Evolutionary conservation across 257 asterid species (phyloP), one percentile per base, ranked within the genome.

Genomic region (Fraxinus americana): DNA sequence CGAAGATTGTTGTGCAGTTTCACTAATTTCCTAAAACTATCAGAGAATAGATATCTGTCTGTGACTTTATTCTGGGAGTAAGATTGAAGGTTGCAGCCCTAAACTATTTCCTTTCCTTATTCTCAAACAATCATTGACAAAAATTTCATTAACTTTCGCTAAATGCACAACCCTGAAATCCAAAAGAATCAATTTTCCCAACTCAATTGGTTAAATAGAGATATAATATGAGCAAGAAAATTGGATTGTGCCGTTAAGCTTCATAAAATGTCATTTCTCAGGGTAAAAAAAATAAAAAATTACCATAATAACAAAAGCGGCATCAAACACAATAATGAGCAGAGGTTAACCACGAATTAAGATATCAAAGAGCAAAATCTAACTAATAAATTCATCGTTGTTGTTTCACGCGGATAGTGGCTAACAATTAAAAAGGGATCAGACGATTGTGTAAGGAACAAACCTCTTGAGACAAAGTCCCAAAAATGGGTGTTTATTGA

Each of bases 211-310:
- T 25, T 13, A 61, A 23, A 71, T 12, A 34, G 36, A 17, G 9
- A 61, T 39, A 82, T 7, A 45, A 63, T 36, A 69, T 25, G 63
- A 69, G 74, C 65, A 78, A 74, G 72, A 75, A 76, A 72, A 36
- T 45, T 59, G 19, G 36, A 50, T 14, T 50, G 61, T 70, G 9
- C 39, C 9, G 32, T 13, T 67, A 32, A 67, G 39, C 39, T 69
- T 69, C 61, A 50, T 14, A 50, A 35, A 71, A 52, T n/a, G 66
- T 17, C 76, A 0, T 16, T 50, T 2, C n/a, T 34, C 5, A 34
- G 36, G 36, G 36, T 34, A 34, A 34, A 34, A 4, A 29, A 29
- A 29, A 29, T 29, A 1, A 29, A 29, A n/a, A n/a, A n/a, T n/a
- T 34, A 34, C 4, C 5, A 34, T 34, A 34, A 34, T 34, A 34